Base-by-base conservation (phyloP, 306 rosid species). In the Citrullus mucosospermus region DNA sequence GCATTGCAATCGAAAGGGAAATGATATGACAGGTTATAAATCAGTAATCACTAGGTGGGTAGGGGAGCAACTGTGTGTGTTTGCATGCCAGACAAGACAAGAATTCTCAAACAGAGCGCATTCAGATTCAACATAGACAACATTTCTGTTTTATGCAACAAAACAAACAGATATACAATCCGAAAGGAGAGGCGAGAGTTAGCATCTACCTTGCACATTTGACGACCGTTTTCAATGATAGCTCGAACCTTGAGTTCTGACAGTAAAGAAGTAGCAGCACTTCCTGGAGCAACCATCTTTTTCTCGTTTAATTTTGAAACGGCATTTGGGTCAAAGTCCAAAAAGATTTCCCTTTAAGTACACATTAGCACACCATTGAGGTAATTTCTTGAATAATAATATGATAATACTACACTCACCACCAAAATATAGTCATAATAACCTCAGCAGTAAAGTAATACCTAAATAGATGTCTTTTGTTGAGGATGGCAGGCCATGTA, bases 191-290 rank as follows among this genome's bases (percentile, higher is more conserved):
- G 30, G 8, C 4, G 34, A 77, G 53, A n/a, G 6, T 5, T 48
- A 50, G 81, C 50, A 62, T 41, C 77, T 82, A 90, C 96, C 96
- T 90, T 88, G 78, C 90, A 87, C 65, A 83, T 85, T 84, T 84
- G 96, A 62, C 90, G 90, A 69, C 91, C 96, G 82, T 92, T 92
- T 83, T 92, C 97, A 70, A 90, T 79, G 70, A 90, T 86, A 80
- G 91, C 85, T 81, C 96, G 88, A 84, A 90, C 66, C 85, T 89
- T 88, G 36, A 83, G 89, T 76, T 90, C 96, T 72, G 97, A 88
- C 18, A 90, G 87, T 83, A 92, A 84, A 69, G 91, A 78, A 76
- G 80, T 85, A 77, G 92, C 91, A 38, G 88, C 83, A 80, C 87
- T 85, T 81, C 90, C 93, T 0, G 89, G 88, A 54, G 89, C 80